A percentile compares a stretch with the other conserved stretches of the same genome.
phyloP scores from a whole-genome alignment of 345 rosid species.

The Fremontodendron californicum region DNA sequence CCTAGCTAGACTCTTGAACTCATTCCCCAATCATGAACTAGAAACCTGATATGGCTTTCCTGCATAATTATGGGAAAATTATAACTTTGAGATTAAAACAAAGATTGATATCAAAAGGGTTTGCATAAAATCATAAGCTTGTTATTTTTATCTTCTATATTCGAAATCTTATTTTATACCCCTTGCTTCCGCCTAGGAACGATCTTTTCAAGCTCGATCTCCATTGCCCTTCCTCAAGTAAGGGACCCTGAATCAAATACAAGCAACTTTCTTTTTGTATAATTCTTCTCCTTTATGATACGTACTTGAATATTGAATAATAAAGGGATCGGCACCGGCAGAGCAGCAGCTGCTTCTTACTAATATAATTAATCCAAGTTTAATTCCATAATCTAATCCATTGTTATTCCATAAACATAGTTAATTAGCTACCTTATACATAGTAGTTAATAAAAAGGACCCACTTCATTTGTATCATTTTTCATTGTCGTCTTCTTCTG shows the following conservation, averaged over 20 bases:
- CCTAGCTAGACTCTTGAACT: background rate
- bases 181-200: too few relatives aligned
- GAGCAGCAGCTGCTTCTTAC: background rate
- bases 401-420: background rate
- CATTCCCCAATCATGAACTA: background rate
- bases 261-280: background rate
- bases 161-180: too few relatives aligned
- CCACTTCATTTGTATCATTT: slow-evolving; percentile 7
- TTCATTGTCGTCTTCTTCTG: background rate
- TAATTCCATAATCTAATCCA: background rate
- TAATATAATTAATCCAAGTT: background rate
- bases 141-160: background rate
- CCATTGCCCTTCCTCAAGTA: background rate
- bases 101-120: background rate
- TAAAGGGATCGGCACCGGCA: background rate
- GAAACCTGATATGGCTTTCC: background rate
- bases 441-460: background rate
- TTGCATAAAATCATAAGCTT: background rate
- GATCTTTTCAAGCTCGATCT: background rate
- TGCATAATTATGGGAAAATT: background rate
- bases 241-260: background rate
- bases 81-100: background rate
- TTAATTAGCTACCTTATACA: background rate
- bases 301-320: background rate
- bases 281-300: background rate